Conservation (phyloP, 75 land plant species). For the Cunninghamia lanceolata region DNA sequence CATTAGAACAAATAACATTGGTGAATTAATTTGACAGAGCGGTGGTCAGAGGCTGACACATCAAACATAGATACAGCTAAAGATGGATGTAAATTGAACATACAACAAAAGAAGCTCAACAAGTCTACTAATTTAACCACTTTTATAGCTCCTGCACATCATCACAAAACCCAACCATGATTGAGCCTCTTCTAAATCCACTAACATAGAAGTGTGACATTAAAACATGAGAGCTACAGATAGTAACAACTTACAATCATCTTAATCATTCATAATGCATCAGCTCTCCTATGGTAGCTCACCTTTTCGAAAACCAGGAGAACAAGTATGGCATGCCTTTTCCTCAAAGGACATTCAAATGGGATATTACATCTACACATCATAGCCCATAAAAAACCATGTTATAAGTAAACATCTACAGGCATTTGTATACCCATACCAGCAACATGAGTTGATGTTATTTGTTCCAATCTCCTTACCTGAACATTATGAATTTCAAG, state of each 20-base stretch:
- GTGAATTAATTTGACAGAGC: background rate
- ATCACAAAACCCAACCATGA: no score
- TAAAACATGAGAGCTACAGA: no score
- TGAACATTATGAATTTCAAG: background rate
- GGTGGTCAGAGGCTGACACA: background rate
- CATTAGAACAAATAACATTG: background rate
- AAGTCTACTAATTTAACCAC: no score
- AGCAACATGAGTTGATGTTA: background rate
- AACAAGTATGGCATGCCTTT: slow-evolving; percentile 75
- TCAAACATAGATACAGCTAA: background rate
- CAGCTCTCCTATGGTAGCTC: background rate
- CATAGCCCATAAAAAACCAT: background rate
- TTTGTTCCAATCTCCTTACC: background rate
- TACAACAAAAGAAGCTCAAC: no score
- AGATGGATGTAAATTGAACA: background rate
- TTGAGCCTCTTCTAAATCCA: no score
- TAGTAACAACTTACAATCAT: no score
- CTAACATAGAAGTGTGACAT: no score
- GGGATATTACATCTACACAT: slow-evolving; percentile 71
- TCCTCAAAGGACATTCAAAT: slow-evolving; percentile 70
- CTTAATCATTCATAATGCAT: background rate
- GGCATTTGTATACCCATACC: no score
- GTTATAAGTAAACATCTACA: background rate
- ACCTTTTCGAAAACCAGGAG: slow-evolving; percentile 97
- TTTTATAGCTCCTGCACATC: no score